These are phyloP conservation scores for Aegilops bicornis DNA, from an alignment of 176 grass and related monocot genomes.

Conservation along the genomic window DNA sequence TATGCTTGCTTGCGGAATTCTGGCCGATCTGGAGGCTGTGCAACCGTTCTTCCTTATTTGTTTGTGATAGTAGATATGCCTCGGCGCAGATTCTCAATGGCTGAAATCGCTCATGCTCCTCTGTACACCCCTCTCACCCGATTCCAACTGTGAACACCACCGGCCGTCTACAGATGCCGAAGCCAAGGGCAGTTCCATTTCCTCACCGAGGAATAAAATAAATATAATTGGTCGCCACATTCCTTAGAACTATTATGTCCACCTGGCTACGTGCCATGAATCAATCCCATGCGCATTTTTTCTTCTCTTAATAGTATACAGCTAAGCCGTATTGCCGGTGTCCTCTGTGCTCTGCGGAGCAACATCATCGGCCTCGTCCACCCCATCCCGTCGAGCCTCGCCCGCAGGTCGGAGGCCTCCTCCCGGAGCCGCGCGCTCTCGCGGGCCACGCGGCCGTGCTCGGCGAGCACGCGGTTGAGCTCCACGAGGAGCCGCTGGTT, in stretches of 20 bases:
- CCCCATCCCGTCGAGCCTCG: constrained; percentile 42
- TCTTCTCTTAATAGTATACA: background rate
- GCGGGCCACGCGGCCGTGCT: constrained; percentile 25
- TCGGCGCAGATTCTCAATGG: no score
- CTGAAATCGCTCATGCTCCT: no score
- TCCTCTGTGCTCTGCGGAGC: background rate
- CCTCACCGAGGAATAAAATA: background rate
- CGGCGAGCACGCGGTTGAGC: constrained; percentile 50
- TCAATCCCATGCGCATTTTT: background rate
- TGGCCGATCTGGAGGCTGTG: no score
- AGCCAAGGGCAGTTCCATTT: background rate
- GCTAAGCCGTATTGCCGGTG: constrained; percentile 22
- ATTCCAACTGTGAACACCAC: no score
- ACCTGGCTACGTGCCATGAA: background rate
- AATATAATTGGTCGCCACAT: background rate
- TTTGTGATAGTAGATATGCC: no score
- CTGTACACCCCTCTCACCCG: no score
- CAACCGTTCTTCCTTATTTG: no score
- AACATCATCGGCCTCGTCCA: constrained; percentile 3
- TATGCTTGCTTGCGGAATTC: no score
- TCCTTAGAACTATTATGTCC: constrained; percentile 11
- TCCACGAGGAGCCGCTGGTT: constrained; percentile 75
- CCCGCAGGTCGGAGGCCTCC: constrained; percentile 54
- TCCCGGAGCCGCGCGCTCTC: constrained; percentile 64
- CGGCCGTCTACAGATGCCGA: no score